phyloP scores from a whole-genome alignment of 371 early-diverging fungal species.

The Mortierella polycephala region DNA sequence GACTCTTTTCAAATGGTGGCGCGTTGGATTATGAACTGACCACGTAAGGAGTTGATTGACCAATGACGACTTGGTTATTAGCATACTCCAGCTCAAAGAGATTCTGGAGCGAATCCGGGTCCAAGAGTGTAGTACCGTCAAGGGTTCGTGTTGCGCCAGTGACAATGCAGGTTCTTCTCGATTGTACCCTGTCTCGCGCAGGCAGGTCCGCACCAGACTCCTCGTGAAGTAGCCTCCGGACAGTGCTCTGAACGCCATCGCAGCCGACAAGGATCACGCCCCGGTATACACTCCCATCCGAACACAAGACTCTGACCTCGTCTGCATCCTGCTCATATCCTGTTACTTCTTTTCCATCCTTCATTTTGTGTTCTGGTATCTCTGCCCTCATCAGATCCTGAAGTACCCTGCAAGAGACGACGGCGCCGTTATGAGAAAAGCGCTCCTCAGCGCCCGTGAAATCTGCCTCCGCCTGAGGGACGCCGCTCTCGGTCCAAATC shows the following conservation, averaged over 20 bases:
- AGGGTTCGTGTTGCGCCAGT: slow-evolving; percentile 5
- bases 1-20: background rate
- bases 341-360: slow-evolving; percentile 4
- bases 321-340: slow-evolving; percentile 6
- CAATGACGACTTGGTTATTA: slow-evolving; percentile 13
- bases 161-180: background rate
- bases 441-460: slow-evolving; percentile 14
- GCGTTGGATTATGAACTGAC: slow-evolving; percentile 5
- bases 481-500: slow-evolving; percentile 16
- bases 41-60: slow-evolving; percentile 10
- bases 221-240: slow-evolving; percentile 13
- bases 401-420: background rate
- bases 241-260: slow-evolving; percentile 16
- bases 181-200: background rate
- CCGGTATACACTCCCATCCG: slow-evolving; percentile 11
- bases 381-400: slow-evolving; percentile 9
- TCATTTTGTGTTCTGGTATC: background rate
- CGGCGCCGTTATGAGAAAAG: slow-evolving; percentile 19
- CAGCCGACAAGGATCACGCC: slow-evolving; percentile 17
- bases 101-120: slow-evolving; percentile 2
- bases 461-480: slow-evolving; percentile 15
- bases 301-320: slow-evolving; percentile 13
- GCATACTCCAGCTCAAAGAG: slow-evolving; percentile 6
- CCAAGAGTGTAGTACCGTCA: slow-evolving; percentile 2
- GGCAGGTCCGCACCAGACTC: slow-evolving; percentile 1